These are phyloP conservation scores for Penicillium soppii DNA, from an alignment of 495 filamentous ascomycete genomes.

Conservation along the genomic window DNA sequence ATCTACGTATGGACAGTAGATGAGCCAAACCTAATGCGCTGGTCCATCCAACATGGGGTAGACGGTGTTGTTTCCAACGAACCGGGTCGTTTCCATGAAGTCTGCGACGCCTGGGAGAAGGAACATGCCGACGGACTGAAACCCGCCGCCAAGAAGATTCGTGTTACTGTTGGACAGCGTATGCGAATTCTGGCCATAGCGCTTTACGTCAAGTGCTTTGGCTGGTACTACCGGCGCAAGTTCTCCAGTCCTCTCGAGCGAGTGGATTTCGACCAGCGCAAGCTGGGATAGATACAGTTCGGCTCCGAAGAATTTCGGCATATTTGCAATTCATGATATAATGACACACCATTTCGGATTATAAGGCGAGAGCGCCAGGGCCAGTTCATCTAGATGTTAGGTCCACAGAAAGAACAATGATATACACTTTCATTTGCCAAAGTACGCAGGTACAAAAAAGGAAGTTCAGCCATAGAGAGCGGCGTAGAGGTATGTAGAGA, in stretches of 20 bases:
- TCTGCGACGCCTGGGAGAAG: conserved; percentile 20
- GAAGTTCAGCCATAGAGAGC: too few relatives aligned
- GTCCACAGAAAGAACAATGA: too few relatives aligned
- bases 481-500: too few relatives aligned
- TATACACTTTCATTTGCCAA: too few relatives aligned
- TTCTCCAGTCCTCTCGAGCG: conserved; percentile 14
- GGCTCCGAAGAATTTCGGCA: neutral
- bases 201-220: conserved; percentile 20
- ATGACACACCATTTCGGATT: conserved; percentile 5
- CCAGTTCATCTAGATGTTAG: too few relatives aligned
- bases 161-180: conserved; percentile 15
- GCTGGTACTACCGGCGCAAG: conserved; percentile 23
- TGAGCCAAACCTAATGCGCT: conserved; percentile 68
- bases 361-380: neutral
- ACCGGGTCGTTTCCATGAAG: conserved; percentile 27
- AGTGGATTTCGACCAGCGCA: conserved; percentile 15
- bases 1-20: conserved; percentile 88
- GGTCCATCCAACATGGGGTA: conserved; percentile 55
- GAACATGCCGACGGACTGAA: conserved; percentile 1
- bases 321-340: conserved; percentile 2
- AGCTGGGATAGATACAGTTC: conserved; percentile 2
- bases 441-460: too few relatives aligned
- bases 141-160: conserved; percentile 1
- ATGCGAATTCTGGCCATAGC: conserved; percentile 9
- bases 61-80: conserved; percentile 62